These are phyloP conservation scores for Sarocladium brachiariae DNA, from an alignment of 2,329 filamentous ascomycete species.

Conservation along the genomic window DNA sequence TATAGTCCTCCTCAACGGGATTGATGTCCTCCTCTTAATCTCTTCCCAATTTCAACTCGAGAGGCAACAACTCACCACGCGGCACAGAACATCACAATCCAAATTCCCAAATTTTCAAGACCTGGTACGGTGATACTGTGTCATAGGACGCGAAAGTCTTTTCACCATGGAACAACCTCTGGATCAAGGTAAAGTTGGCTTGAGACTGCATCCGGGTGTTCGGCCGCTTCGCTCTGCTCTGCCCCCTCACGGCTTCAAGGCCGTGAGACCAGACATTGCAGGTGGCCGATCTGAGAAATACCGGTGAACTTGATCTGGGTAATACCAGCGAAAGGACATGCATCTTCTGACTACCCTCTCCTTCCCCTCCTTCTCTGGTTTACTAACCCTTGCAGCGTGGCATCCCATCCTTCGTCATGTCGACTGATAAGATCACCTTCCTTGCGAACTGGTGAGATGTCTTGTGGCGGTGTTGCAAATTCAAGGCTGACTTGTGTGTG, in stretches of 20 bases:
- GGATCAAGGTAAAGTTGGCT: conserved; percentile 35
- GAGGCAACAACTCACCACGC: too few species aligned
- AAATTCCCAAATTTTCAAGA: not conserved
- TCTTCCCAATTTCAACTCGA: too few species aligned
- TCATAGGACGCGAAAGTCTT: not conserved
- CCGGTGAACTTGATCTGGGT: conserved; percentile 80
- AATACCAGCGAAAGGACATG: conserved; percentile 86
- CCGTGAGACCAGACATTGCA: conserved; percentile 20
- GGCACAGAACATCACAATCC: not conserved
- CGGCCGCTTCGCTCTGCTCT: not conserved
- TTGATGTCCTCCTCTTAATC: too few species aligned
- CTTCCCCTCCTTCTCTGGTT: conserved; percentile 21
- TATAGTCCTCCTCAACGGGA: too few species aligned
- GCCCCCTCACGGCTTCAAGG: not conserved
- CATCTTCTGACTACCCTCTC: conserved; percentile 48
- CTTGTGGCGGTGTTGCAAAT: too few species aligned
- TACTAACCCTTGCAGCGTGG: conserved; percentile 42
- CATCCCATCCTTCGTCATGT: conserved; percentile 51
- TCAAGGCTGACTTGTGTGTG: not conserved
- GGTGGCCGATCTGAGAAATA: conserved; percentile 62
- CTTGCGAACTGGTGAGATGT: conserved; percentile 67
- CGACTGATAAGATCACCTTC: conserved; percentile 80
- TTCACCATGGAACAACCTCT: conserved; percentile 27
- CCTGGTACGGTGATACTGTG: not conserved
- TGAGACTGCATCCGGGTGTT: conserved; percentile 27